Conservation (phyloP, 495 filamentous ascomycete species). For the Xylaria nigripes region DNA sequence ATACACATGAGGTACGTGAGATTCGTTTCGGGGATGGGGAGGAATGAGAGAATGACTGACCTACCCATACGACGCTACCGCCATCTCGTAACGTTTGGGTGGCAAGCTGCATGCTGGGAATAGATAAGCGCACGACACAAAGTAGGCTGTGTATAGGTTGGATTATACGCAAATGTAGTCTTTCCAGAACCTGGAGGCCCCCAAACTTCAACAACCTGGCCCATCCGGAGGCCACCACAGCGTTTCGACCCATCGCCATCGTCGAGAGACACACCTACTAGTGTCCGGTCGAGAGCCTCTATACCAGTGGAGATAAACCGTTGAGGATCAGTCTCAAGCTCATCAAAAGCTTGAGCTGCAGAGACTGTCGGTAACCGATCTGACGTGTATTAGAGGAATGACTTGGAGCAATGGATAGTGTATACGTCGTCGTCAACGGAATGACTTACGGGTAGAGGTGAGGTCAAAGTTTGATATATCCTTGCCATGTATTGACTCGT, state of each 20-base stretch:
- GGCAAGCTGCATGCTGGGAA: conserved; percentile 56
- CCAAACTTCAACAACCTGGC: conserved; percentile 80
- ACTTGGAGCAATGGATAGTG: background rate
- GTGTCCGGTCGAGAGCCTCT: conserved; percentile 47
- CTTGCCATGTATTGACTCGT: conserved; percentile 37
- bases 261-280: conserved; percentile 29
- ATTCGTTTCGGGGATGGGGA: background rate
- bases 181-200: conserved; percentile 87
- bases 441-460: conserved; percentile 27
- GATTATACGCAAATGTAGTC: conserved; percentile 66
- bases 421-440: background rate
- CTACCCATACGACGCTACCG: conserved; percentile 73
- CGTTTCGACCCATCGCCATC: conserved; percentile 9
- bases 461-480: conserved; percentile 42
- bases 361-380: conserved; percentile 82
- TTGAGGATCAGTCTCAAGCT: conserved; percentile 42
- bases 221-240: conserved; percentile 55
- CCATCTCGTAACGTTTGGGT: conserved; percentile 55
- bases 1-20: background rate
- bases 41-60: conserved; percentile 49
- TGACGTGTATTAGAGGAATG: conserved; percentile 22
- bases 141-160: background rate
- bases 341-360: conserved; percentile 72
- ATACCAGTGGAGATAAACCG: conserved; percentile 61
- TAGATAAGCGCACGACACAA: conserved; percentile 7